Conservation (phyloP, 768 basidiomycete species). For the Chalciporus chontae region DNA sequence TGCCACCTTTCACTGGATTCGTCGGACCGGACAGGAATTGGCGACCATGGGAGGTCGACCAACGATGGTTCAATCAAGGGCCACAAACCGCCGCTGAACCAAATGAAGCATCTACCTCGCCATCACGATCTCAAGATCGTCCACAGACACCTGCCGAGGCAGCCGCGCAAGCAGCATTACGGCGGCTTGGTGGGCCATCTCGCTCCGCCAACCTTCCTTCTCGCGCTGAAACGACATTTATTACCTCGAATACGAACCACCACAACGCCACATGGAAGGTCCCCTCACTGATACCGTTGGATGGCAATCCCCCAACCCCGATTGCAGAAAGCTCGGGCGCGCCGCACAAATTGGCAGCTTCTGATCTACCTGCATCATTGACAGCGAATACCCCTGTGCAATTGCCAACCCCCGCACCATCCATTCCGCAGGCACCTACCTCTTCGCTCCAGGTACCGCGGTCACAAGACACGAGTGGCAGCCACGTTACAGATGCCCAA, state of each 20-base stretch:
- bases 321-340: not conserved
- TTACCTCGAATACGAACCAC: conserved; percentile 7
- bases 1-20: conserved; percentile 61
- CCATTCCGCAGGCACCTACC: not conserved
- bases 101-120: conserved; percentile 6
- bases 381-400: conserved; percentile 1
- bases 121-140: conserved; percentile 4
- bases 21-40: conserved; percentile 61
- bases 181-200: conserved; percentile 36
- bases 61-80: conserved; percentile 25
- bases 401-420: not conserved
- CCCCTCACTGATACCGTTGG: conserved; percentile 26
- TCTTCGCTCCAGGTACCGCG: not conserved
- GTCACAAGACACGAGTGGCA: conserved; percentile 36
- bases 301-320: conserved; percentile 1
- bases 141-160: conserved; percentile 43
- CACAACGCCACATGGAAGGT: conserved; percentile 20
- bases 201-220: conserved; percentile 11
- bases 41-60: conserved; percentile 57
- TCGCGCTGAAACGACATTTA: conserved; percentile 5
- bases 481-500: conserved; percentile 45
- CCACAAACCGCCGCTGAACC: conserved; percentile 8
- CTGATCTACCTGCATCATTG: conserved; percentile 11
- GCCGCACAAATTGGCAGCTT: not conserved
- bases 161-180: conserved; percentile 66